Evolutionary conservation across 2,329 filamentous ascomycete genomes (phyloP).

Genomic region (Ceratocystis diversiconidia): DNA sequence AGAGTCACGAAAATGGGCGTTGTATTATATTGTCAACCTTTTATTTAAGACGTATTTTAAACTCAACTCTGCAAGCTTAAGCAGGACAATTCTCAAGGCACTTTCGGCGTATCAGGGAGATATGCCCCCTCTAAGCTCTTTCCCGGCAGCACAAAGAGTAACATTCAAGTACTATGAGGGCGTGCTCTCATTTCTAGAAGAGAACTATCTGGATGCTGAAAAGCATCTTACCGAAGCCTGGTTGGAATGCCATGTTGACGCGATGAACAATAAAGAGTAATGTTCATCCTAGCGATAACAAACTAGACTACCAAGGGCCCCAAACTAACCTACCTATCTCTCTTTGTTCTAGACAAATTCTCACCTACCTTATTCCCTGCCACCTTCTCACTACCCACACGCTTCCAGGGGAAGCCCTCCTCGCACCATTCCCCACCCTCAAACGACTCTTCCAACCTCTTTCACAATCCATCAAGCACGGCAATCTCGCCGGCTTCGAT

Average conservation of each 20-base stretch:
- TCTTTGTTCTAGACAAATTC: conserved; percentile 40
- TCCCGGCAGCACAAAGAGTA: conserved; percentile 80
- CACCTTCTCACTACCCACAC: conserved; percentile 78
- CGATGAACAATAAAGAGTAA: conserved; percentile 69
- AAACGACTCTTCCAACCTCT: conserved; percentile 68
- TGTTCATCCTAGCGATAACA: background rate
- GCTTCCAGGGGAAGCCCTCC: conserved; percentile 57
- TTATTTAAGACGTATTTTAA: conserved; percentile 98
- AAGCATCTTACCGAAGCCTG: conserved; percentile 67
- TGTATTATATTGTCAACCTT: conserved; percentile 88
- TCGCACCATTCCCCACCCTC: conserved; percentile 62
- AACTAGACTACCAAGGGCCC: conserved; percentile 20
- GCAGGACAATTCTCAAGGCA: conserved; percentile 76
- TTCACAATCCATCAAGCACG: conserved; percentile 62
- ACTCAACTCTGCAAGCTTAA: conserved; percentile 77
- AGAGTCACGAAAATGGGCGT: conserved; percentile 93
- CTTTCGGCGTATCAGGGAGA: conserved; percentile 64
- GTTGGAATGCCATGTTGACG: conserved; percentile 58
- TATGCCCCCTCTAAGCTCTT: conserved; percentile 63
- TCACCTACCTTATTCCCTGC: conserved; percentile 90
- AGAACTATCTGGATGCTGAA: conserved; percentile 80
- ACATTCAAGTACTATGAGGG: conserved; percentile 96
- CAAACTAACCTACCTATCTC: background rate
- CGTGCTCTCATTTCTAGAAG: conserved; percentile 84
- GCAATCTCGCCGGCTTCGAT: conserved; percentile 75